Evolutionary conservation across 345 rosid genomes (phyloP), one percentile per base, ranked within the genome.

Genomic region (Xanthoceras sorbifolium): DNA sequence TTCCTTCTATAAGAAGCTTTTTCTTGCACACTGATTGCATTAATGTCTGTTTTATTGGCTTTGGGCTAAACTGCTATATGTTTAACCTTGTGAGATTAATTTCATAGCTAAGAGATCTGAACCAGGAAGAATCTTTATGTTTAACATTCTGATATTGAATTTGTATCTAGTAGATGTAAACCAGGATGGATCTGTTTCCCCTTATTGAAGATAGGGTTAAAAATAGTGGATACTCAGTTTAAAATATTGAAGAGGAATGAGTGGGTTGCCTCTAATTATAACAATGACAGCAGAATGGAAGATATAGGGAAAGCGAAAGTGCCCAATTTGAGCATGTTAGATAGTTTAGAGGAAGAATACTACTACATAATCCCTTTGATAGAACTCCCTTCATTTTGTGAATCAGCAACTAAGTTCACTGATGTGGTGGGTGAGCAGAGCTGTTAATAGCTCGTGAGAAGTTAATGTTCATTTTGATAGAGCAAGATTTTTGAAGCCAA

Each of bases 61-160:
- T 69, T 34, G 10, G 14, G 25, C 69, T 62, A 28, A 40, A 44
- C 29, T 34, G 31, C 34, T 73, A 25, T 63, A 26, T 62, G 48
- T 44, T 26, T 12, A 29, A 42, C 20, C 15, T 3, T 34, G 2
- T 71, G 32, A 15, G 10, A 31, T 57, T 71, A 31, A 12, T 36
- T 52, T 15, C 34, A 29, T 44, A 25, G 4, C 36, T 18, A 25
- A 68, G 59, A 68, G 20, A 42, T 15, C n/a, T 6, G 23, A 29
- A 52, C n/a, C 61, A 54, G 18, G 34, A 31, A n/a, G 48, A 29
- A n/a, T 71, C 26, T 71, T 32, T 57, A 22, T 71, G 60, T 55
- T 32, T 9, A 15, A 34, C 20, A 25, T 3, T 34, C 1, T 57
- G 50, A 15, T 8, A 31, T 57, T 71, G 29, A 12, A n/a, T 52